Base-by-base conservation (phyloP, 192 early-diverging fungal genomes). In the Coemansia sp. region DNA sequence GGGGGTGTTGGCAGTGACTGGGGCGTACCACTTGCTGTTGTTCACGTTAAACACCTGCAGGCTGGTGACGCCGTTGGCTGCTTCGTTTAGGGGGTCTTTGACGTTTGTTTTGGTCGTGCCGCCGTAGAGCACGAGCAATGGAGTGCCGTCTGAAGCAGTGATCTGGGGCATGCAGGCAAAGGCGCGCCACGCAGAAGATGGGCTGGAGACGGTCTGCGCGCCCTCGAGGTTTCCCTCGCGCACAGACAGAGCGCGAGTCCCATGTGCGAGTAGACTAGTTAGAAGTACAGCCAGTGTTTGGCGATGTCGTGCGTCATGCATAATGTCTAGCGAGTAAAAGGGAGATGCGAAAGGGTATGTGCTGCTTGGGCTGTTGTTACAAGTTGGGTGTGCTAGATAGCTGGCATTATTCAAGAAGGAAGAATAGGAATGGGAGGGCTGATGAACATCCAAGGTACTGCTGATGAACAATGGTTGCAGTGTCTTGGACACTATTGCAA, bases 101-200 rank as follows among this genome's bases (percentile, higher is more conserved):
- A 57, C 65, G 12, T 15, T 19, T n/a, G 58, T 27, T 38, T 44
- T 62, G 64, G 39, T 67, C 53, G 76, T 74, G 11, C 80, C 80
- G 55, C 80, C 80, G 39, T 82, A 77, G 12, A 78, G 54, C 71
- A 82, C 74, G 34, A 80, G 53, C 27, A 80, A 53, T 11, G 70
- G 56, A 9, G 67, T 74, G 33, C 55, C 56, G 46, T 74, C 67
- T 1, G 67, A 67, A 12, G 70, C 60, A 17, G 76, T 74, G 36
- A 80, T 70, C 7, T 68, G 71, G n/a, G 69, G 64, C 70, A 80
- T 66, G 57, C 76, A 80, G 1, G 71, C 67, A 18, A 60, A 80
- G 27, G 76, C 42, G 18, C 76, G 76, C 76, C 76, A 80, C 35
- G 66, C 67, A 21, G 67, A 60, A 9, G 62, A 52, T 10, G 70